Percentiles rank a stretch among this genome's conserved stretches.
Evolutionary conservation across 139 green algal genomes (phyloP).

Genomic region (Deuterostichococcus epilithicus): DNA sequence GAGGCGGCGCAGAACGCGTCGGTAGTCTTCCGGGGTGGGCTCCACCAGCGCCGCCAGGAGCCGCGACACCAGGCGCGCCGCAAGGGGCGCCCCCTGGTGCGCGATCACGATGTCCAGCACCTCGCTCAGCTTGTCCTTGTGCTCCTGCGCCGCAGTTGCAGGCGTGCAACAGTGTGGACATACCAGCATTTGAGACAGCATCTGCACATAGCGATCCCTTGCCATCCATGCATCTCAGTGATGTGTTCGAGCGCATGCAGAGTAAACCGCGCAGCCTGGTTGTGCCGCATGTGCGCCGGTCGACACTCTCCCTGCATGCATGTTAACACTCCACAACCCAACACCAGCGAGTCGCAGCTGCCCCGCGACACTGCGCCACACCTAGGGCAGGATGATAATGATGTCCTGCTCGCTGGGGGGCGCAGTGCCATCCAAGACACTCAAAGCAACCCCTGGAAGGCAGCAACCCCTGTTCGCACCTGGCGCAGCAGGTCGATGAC

Average conservation of each 20-base stretch:
- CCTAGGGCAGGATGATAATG: conserved; percentile 13
- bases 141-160: conserved; percentile 22
- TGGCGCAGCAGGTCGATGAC: conserved; percentile 82
- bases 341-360: no score
- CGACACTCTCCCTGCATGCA: no score
- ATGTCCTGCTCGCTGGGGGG: no score
- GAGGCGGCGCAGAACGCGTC: conserved; percentile 69
- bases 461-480: no score
- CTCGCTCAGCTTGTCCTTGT: conserved; percentile 47
- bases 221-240: not conserved
- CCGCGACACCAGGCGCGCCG: conserved; percentile 66
- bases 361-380: not conserved
- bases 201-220: not conserved
- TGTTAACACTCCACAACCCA: no score
- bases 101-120: conserved; percentile 85
- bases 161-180: not conserved
- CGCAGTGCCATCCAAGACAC: no score
- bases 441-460: no score
- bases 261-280: no score
- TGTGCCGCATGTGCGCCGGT: no score
- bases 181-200: not conserved
- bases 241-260: no score
- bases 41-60: conserved; percentile 80
- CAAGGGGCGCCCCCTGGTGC: conserved; percentile 73
- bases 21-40: conserved; percentile 67